Evolutionary conservation across 139 green algal species (phyloP).

Genomic region (Pleodorina starrii): DNA sequence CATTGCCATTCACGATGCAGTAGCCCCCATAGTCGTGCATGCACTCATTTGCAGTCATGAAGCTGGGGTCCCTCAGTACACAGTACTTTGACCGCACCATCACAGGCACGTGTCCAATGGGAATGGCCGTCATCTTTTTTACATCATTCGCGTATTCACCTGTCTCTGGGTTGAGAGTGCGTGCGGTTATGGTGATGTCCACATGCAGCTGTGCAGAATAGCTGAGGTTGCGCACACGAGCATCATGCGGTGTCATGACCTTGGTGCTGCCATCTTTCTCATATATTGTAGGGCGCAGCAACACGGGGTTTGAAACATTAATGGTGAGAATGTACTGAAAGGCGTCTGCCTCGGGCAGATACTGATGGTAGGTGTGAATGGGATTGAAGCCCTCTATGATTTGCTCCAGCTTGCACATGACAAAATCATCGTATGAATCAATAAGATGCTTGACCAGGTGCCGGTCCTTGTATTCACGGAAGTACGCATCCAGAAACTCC

Average conservation of each 20-base stretch:
- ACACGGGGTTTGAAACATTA: not conserved
- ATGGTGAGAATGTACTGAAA: not conserved
- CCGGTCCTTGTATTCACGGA: too few relatives aligned
- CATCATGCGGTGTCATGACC: conserved; percentile 89
- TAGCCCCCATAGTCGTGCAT: conserved; percentile 92
- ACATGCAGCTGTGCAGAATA: conserved; percentile 88
- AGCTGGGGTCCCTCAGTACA: conserved; percentile 67
- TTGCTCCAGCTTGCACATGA: conserved; percentile 81
- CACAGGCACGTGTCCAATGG: conserved; percentile 91
- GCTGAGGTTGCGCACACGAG: conserved; percentile 90
- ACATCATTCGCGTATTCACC: conserved; percentile 36
- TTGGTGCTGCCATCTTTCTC: conserved; percentile 87
- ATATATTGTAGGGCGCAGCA: conserved; percentile 86
- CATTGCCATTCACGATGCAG: conserved; percentile 91
- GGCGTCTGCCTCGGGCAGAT: not conserved
- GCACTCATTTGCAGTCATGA: conserved; percentile 86
- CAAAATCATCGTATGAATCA: conserved; percentile 95
- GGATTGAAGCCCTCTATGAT: conserved; percentile 49
- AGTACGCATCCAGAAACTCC: too few relatives aligned
- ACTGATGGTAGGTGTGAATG: conserved; percentile 13
- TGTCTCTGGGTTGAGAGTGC: conserved; percentile 35
- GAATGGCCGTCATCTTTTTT: conserved; percentile 69
- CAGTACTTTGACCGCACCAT: conserved; percentile 93
- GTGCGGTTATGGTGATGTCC: conserved; percentile 75
- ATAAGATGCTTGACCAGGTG: too few relatives aligned